These are phyloP conservation scores for Talaromyces funiculosus DNA, from an alignment of 2,329 filamentous ascomycete species.

Conservation along the genomic window DNA sequence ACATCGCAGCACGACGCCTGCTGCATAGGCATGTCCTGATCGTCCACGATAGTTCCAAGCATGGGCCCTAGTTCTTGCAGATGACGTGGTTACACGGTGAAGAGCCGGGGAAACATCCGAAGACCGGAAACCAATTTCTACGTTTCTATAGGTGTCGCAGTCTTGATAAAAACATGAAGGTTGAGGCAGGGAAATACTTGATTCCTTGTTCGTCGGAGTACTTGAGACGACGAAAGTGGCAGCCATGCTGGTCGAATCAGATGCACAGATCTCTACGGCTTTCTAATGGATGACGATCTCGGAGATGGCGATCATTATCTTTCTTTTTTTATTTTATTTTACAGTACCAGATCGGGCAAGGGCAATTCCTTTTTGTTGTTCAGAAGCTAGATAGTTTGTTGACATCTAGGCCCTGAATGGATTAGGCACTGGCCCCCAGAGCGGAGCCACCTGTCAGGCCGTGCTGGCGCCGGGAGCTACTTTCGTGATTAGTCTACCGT, in stretches of 20 bases:
- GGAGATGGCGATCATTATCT: constrained; percentile 2
- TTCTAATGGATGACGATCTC: not conserved
- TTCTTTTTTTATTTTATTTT: not conserved
- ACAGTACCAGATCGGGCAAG: not conserved
- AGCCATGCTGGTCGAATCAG: not conserved
- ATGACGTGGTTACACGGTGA: constrained; percentile 7
- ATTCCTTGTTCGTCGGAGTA: not conserved
- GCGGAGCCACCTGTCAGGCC: no score
- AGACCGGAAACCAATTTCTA: not conserved
- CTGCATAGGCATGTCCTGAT: constrained; percentile 1
- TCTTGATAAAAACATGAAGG: no score
- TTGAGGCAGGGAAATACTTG: no score
- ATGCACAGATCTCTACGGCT: not conserved
- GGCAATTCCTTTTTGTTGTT: not conserved
- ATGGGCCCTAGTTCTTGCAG: constrained; percentile 6
- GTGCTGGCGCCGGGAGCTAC: not conserved
- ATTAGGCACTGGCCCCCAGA: not conserved
- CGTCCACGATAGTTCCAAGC: not conserved
- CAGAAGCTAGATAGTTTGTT: not conserved
- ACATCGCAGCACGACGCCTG: not conserved
- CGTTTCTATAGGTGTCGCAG: not conserved
- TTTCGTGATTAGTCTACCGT: not conserved
- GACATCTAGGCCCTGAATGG: not conserved
- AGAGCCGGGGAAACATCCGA: not conserved
- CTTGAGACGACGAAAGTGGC: not conserved